Base-by-base conservation (phyloP, 352 stramenopile genomes). In the Globisporangium megalacanthum region DNA sequence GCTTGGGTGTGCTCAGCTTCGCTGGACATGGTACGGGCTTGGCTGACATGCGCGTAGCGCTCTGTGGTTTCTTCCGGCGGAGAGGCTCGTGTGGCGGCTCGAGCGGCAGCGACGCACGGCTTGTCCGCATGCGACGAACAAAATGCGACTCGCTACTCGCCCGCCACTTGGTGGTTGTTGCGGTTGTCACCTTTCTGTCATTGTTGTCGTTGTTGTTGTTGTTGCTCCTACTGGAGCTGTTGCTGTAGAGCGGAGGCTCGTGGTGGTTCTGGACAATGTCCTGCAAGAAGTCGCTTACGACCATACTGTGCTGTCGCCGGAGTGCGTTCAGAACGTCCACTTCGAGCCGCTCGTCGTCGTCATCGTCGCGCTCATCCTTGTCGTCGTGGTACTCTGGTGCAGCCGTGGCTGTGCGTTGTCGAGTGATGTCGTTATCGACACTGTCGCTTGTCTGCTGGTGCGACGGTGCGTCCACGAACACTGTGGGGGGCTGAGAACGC, bases 281-380 rank as follows among this genome's bases (percentile, higher is more conserved):
- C 29, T 85, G 69, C 53, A 83, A 62, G 37, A 89, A 73, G 29
- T 87, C 73, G 45, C 73, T 57, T 44, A 87, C 70, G 45, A 74
- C 76, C 51, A 86, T 67, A 20, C 64, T 72, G 49, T 87, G 77
- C 49, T 87, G 79, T 2, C 74, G 58, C 41, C 75, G 68, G 22
- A 87, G 47, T 2, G 73, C 79, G 13, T 67, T 61, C 7, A 54
- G 51, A 14, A 75, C 52, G 10, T 69, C 65, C 6, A 50, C 46
- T 29, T 68, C 60, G 6, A 72, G 54, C 1, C 45, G 44, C 6
- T 61, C 45, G 6, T 66, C 59, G 0, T 68, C 54, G 1, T 62
- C 57, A 13, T 52, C 59, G 15, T 33, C 44, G 35, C 35, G 7
- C 6, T 13, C 35, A 0, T 59, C 50, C 15, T 49, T 25, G n/a